Evolutionary conservation across 2,329 filamentous ascomycete genomes (phyloP), one percentile per base, ranked within the genome.

Genomic region (Colletotrichum horii): DNA sequence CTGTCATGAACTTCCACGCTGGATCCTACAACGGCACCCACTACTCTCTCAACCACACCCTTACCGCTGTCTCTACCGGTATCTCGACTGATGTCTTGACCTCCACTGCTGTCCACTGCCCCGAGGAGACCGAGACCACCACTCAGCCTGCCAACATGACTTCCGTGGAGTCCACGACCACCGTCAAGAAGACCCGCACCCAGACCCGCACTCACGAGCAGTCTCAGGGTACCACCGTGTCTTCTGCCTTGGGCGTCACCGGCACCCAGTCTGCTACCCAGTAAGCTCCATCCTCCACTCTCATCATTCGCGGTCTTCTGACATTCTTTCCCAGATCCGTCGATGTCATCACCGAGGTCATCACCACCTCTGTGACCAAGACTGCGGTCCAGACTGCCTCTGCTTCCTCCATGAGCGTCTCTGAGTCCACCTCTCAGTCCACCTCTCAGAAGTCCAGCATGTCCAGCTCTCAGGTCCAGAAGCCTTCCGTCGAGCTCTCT

Each of bases 361-460:
- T 64, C 15, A 68, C 68, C 16, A 77, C 76, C 30, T 75, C 75
- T 22, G 43, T 75, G 38, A 77, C 75, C 34, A 60, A 77, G 71
- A 77, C 75, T 52, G 62, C 60, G 56, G 66, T 43, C 22, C 52
- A 56, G 69, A 77, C 75, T 28, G 62, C 66, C 38, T 52, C 71
- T 24, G 60, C 75, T 24, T 48, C 66, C 38, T 52, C 71, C 19
- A 52, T n/a, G 22, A 56, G 61, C 32, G 30, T 12, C 38, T n/a
- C 64, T 15, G 67, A 62, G 66, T 61, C 52, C 52, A 32, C 28
- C 24, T 43, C 64, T 65, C 56, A 26, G 28, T 28, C 38, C 12
- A 30, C 36, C 19, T 22, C 58, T 24, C 2, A 52, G 30, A 38
- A 22, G 28, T 8, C 48, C 61, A 32, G 16, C 52, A 32, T 30